These are phyloP conservation scores for Paxillus rubicundulus DNA, from an alignment of 768 basidiomycete species.

Conservation along the genomic window DNA sequence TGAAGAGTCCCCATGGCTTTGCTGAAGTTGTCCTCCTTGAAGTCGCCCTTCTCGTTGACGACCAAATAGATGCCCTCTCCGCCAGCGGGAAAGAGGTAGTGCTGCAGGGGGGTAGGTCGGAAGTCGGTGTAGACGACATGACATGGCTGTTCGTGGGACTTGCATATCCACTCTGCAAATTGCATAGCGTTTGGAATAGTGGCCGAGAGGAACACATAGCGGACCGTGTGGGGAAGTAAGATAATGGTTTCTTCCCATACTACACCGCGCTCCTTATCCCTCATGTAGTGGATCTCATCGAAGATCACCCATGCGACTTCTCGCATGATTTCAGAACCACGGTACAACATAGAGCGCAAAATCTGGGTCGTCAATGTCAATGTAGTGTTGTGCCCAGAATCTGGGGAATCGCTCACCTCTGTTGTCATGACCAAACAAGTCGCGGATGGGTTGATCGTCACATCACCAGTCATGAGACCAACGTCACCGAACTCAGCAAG, in stretches of 20 bases:
- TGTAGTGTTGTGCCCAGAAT: background rate
- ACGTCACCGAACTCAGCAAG: conserved; percentile 96
- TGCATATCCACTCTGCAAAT: conserved; percentile 98
- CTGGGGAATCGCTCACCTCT: conserved; percentile 54
- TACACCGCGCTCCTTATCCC: conserved; percentile 97
- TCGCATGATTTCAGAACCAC: conserved; percentile 98
- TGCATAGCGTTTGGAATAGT: conserved; percentile 99
- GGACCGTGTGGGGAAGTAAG: conserved; percentile 91
- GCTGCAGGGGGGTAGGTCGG: conserved; percentile 95
- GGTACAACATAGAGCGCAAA: conserved; percentile 96
- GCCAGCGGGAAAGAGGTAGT: conserved; percentile 96
- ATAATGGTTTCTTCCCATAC: conserved; percentile 99
- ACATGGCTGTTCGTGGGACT: conserved; percentile 95
- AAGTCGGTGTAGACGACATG: conserved; percentile 99
- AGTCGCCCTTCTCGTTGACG: conserved; percentile 98
- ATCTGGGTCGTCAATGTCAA: conserved; percentile 52
- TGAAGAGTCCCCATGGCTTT: conserved; percentile 96
- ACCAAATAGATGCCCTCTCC: conserved; percentile 97
- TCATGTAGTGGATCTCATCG: conserved; percentile 99
- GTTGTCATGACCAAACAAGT: conserved; percentile 99
- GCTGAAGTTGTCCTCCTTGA: conserved; percentile 94
- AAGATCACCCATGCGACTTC: conserved; percentile 99
- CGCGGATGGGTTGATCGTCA: conserved; percentile 96
- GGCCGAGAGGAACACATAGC: conserved; percentile 97
- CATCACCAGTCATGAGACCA: conserved; percentile 98